Evolutionary conservation across 345 rosid species (phyloP).

Genomic region (Eucalyptus cloeziana): DNA sequence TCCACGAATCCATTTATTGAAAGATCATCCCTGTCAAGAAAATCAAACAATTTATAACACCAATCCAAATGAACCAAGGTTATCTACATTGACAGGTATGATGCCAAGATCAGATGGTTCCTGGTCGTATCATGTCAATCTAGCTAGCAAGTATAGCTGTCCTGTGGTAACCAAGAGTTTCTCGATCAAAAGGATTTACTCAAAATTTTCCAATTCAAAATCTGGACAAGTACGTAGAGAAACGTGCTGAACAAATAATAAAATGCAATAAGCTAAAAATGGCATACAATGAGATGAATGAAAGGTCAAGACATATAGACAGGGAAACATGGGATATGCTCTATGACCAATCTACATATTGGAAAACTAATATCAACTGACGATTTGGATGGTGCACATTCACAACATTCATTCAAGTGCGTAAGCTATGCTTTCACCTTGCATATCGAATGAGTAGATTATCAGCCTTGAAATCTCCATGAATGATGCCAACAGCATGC

Average conservation of each 20-base stretch:
- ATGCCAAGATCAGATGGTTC: background rate
- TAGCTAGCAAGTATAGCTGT: background rate
- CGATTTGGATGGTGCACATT: background rate
- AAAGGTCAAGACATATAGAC: background rate
- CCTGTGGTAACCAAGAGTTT: background rate
- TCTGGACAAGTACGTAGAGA: background rate
- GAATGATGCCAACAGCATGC: constrained; percentile 80
- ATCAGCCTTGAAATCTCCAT: constrained; percentile 98
- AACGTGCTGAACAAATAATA: background rate
- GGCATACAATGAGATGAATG: background rate
- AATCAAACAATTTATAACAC: background rate
- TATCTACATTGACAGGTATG: background rate
- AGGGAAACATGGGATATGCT: background rate
- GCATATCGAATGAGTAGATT: constrained; percentile 75
- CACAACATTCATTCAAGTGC: background rate
- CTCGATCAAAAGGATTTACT: background rate
- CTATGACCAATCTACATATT: background rate
- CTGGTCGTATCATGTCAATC: background rate
- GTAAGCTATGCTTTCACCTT: constrained; percentile 20
- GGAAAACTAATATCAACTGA: background rate
- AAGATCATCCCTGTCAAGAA: constrained; percentile 45
- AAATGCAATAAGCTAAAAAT: background rate
- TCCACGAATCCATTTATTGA: constrained; percentile 37
- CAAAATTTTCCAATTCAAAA: background rate
- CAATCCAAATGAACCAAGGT: background rate